Percentiles rank a stretch among this genome's conserved stretches.
These are phyloP conservation scores for Nemania sp. DNA, from an alignment of 2,329 filamentous ascomycete genomes.

Conservation along the genomic window DNA sequence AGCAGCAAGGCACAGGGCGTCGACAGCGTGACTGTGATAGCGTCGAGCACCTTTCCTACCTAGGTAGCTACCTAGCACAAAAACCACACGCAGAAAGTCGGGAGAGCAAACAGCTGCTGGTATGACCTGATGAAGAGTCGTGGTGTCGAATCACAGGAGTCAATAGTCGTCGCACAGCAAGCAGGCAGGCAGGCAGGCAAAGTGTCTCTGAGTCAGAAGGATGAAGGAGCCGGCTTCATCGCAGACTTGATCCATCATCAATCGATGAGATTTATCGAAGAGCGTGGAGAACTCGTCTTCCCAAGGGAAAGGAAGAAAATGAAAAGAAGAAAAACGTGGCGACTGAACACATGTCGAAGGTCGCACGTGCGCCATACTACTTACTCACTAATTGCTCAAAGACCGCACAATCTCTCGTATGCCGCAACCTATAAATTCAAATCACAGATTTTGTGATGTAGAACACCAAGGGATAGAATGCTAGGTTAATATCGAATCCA, in stretches of 20 bases:
- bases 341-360: neutral
- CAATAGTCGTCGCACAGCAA: neutral
- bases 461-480: too few species aligned
- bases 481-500: too few species aligned
- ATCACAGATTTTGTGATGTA: too few species aligned
- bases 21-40: constrained; percentile 5
- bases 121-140: neutral
- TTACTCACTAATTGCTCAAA: too few species aligned
- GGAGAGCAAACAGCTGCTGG: neutral
- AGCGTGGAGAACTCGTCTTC: neutral
- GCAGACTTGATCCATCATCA: neutral
- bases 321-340: neutral
- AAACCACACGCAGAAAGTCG: too few species aligned
- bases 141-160: neutral
- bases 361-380: too few species aligned
- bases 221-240: neutral
- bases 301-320: neutral
- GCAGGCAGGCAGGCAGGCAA: neutral
- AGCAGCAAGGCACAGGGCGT: constrained; percentile 7
- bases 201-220: neutral
- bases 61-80: too few species aligned
- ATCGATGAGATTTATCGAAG: neutral
- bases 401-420: too few species aligned
- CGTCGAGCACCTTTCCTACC: neutral
- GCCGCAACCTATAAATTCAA: too few species aligned